Evolutionary conservation across 75 land plant genomes (phyloP).

Genomic region (Sequoiadendron giganteum): DNA sequence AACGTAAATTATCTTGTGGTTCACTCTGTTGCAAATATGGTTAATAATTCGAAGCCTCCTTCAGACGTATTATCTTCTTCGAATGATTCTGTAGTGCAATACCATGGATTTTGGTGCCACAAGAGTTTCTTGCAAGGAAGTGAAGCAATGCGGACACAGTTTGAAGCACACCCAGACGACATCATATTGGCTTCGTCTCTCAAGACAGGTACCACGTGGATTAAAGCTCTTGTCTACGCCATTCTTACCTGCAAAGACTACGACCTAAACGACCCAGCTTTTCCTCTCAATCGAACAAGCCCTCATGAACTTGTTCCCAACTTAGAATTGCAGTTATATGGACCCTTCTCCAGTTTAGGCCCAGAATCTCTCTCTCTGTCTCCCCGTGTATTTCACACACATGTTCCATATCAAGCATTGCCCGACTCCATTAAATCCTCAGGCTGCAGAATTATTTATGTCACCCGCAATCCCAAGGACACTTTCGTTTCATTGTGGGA

Average conservation of each 20-base stretch:
- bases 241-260: not conserved
- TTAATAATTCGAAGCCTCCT: not conserved
- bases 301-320: constrained; percentile 25
- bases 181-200: constrained; percentile 18
- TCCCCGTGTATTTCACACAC: constrained; percentile 19
- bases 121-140: not conserved
- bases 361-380: not conserved
- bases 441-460: constrained; percentile 13
- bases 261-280: not conserved
- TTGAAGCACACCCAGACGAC: constrained; percentile 15
- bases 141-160: not conserved
- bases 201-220: constrained; percentile 9
- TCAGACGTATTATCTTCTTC: not conserved
- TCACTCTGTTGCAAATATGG: not conserved
- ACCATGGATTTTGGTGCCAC: not conserved
- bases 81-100: not conserved
- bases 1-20: too few relatives aligned
- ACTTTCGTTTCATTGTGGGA: constrained; percentile 17
- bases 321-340: not conserved
- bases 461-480: constrained; percentile 28
- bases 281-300: not conserved
- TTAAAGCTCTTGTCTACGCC: constrained; percentile 14
- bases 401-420: constrained; percentile 19
- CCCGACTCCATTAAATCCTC: constrained; percentile 14
- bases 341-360: too few relatives aligned